These are phyloP conservation scores for Grifola frondosa DNA, from an alignment of 1,284 basidiomycete species.

Conservation along the genomic window DNA sequence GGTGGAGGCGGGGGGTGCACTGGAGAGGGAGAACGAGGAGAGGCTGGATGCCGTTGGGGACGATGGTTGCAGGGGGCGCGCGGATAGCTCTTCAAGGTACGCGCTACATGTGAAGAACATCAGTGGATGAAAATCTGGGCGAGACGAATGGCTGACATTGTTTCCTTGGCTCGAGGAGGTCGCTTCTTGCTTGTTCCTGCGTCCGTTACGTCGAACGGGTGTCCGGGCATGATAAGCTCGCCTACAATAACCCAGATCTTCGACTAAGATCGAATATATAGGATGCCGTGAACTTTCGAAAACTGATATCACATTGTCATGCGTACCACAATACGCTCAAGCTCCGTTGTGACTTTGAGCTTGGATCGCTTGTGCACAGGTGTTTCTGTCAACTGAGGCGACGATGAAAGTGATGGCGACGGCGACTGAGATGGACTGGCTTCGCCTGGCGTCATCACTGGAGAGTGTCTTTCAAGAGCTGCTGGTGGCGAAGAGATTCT, in stretches of 20 bases:
- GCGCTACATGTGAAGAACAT: slow-evolving; percentile 36
- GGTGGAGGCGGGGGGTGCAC: slow-evolving; percentile 36
- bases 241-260: slow-evolving; percentile 69
- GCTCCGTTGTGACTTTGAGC: slow-evolving; percentile 49
- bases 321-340: slow-evolving; percentile 62
- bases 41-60: slow-evolving; percentile 49
- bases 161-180: slow-evolving; percentile 58
- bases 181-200: slow-evolving; percentile 21
- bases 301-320: too few relatives aligned
- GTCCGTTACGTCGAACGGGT: slow-evolving; percentile 38
- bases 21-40: slow-evolving; percentile 41
- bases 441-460: slow-evolving; percentile 1
- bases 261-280: too few relatives aligned
- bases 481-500: neutral
- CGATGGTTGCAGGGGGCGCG: slow-evolving; percentile 30
- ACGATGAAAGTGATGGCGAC: slow-evolving; percentile 5
- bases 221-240: slow-evolving; percentile 60
- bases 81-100: slow-evolving; percentile 48
- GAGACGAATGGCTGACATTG: slow-evolving; percentile 44
- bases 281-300: too few relatives aligned
- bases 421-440: slow-evolving; percentile 7
- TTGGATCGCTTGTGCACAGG: slow-evolving; percentile 29
- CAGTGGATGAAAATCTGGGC: slow-evolving; percentile 19
- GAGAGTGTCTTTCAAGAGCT: neutral
- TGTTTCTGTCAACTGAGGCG: slow-evolving; percentile 8